These are phyloP conservation scores for Fistulifera solaris DNA, from an alignment of 108 stramenopile species.

Conservation along the genomic window DNA sequence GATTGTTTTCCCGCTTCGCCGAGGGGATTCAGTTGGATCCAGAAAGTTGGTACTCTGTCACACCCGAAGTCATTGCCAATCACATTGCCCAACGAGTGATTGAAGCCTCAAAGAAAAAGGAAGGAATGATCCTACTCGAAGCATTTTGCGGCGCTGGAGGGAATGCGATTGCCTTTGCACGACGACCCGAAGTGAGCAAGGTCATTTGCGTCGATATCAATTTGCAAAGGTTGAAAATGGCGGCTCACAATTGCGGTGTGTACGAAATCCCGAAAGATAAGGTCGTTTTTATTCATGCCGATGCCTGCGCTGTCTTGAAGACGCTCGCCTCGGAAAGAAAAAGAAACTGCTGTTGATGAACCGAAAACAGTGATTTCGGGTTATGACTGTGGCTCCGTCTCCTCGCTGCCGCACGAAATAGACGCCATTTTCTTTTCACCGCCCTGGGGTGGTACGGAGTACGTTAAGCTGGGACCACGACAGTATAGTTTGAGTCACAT, in stretches of 20 bases:
- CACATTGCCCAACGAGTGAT: conserved; percentile 52
- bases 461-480: conserved; percentile 28
- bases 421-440: conserved; percentile 69
- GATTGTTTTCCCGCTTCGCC: conserved; percentile 88
- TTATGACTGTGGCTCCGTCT: conserved; percentile 39
- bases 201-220: conserved; percentile 65
- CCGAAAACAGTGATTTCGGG: conserved; percentile 7
- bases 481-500: not conserved
- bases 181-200: conserved; percentile 21
- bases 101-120: not conserved
- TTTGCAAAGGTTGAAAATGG: conserved; percentile 42
- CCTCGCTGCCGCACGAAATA: conserved; percentile 44
- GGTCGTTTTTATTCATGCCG: conserved; percentile 56
- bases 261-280: conserved; percentile 43
- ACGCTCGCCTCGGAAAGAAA: conserved; percentile 7
- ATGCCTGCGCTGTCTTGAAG: conserved; percentile 43
- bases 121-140: conserved; percentile 46
- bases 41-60: conserved; percentile 96
- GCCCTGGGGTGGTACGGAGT: conserved; percentile 81
- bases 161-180: conserved; percentile 72
- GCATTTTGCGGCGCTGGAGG: conserved; percentile 79
- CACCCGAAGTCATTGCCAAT: conserved; percentile 89
- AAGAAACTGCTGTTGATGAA: conserved; percentile 15
- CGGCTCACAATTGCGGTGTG: conserved; percentile 60
- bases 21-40: conserved; percentile 81